Conservation (phyloP, 1,139 yeast genomes). For the Saccharomyces hybrid region DNA sequence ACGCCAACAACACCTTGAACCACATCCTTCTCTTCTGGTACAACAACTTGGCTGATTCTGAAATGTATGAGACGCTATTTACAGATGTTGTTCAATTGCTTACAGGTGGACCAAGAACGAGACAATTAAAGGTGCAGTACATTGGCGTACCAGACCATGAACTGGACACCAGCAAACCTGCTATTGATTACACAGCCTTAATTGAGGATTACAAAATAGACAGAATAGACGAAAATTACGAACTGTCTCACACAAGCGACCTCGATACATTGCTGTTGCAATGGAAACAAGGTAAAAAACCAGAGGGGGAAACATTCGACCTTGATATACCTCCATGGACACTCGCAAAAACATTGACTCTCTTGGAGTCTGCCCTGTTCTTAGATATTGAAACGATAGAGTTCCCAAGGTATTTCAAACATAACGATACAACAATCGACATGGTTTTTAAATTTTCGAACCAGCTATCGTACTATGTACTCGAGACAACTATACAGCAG, state of each 20-base stretch:
- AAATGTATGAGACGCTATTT: no score
- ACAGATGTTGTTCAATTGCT: neutral
- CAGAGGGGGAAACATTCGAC: neutral
- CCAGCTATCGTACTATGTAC: conserved; percentile 71
- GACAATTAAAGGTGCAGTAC: neutral
- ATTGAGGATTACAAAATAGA: conserved; percentile 5
- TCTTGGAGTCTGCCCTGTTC: conserved; percentile 69
- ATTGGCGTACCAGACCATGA: neutral
- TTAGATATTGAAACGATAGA: conserved; percentile 50
- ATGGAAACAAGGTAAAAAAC: neutral
- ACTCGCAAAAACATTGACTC: conserved; percentile 76
- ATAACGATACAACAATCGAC: conserved; percentile 67
- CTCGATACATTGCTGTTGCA: neutral
- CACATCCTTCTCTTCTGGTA: neutral
- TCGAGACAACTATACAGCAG: conserved; percentile 56
- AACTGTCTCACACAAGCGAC: neutral
- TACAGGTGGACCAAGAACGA: neutral
- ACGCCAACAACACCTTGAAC: neutral
- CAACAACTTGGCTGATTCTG: neutral
- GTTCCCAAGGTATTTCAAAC: conserved; percentile 37
- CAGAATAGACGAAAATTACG: conserved; percentile 6
- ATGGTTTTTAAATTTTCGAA: conserved; percentile 69
- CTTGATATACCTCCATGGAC: conserved; percentile 68
- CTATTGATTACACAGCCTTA: conserved; percentile 6
- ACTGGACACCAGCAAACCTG: neutral